phyloP scores from a whole-genome alignment of 179 eudicot species.

The Spinacia oleracea region DNA sequence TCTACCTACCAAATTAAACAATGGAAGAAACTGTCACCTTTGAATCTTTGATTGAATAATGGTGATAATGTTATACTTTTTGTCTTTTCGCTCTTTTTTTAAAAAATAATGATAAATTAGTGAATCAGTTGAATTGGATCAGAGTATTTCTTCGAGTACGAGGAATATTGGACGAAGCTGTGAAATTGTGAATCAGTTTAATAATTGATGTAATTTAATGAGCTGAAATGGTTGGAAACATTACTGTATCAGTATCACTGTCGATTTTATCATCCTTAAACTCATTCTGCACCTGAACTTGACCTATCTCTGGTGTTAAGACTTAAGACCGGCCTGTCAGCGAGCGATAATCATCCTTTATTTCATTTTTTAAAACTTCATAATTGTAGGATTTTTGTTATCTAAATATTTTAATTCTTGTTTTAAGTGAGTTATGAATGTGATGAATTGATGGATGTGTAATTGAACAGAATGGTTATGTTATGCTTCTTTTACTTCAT shows the following conservation, averaged over 20 bases:
- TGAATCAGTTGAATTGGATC: background rate
- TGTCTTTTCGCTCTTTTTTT: background rate
- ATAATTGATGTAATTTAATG: background rate
- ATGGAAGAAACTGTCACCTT: background rate
- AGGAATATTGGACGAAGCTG: too few species aligned
- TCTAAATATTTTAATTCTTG: background rate
- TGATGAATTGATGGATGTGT: background rate
- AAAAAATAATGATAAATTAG: background rate
- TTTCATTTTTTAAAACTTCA: background rate
- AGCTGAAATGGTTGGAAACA: background rate
- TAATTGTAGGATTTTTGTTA: background rate
- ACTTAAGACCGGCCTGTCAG: too few species aligned
- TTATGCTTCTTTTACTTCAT: background rate
- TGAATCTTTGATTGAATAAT: background rate
- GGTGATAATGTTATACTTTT: background rate
- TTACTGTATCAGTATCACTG: too few species aligned
- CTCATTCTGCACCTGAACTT: too few species aligned
- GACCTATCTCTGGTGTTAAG: too few species aligned
- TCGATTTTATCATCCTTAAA: too few species aligned
- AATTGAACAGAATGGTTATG: background rate
- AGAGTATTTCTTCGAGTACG: too few species aligned
- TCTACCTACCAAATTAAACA: background rate
- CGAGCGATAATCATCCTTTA: background rate
- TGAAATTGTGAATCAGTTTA: too few species aligned
- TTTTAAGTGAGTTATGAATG: background rate